A percentile compares a stretch with the other conserved stretches of the same genome.
Conservation (phyloP, 106 monocot genomes). For the Acorus gramineus region DNA sequence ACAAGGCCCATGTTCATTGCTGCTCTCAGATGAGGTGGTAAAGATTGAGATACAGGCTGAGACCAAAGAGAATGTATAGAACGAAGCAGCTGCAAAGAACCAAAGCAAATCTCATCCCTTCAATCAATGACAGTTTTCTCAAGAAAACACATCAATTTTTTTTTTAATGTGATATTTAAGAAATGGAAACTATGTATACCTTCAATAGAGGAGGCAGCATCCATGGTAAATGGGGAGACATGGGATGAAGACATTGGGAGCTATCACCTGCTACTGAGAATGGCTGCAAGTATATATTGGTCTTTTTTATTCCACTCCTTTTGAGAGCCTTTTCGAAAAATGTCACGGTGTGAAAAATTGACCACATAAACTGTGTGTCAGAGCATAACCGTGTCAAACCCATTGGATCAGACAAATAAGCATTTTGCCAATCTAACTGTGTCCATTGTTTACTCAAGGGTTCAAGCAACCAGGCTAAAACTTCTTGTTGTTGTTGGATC, state of each 20-base stretch:
- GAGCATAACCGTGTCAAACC: slow-evolving; percentile 52
- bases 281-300: slow-evolving; percentile 24
- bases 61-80: slow-evolving; percentile 85
- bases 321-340: slow-evolving; percentile 96
- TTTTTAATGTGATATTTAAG: no score
- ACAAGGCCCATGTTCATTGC: slow-evolving; percentile 62
- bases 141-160: no score
- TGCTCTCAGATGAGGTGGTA: slow-evolving; percentile 56
- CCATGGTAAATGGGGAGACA: slow-evolving; percentile 89
- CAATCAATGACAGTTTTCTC: background rate
- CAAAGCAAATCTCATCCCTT: background rate
- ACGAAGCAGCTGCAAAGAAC: slow-evolving; percentile 60
- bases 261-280: slow-evolving; percentile 13
- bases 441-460: slow-evolving; percentile 84
- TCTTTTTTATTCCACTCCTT: slow-evolving; percentile 76
- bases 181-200: slow-evolving; percentile 21
- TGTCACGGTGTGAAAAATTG: slow-evolving; percentile 75
- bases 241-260: slow-evolving; percentile 48
- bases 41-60: slow-evolving; percentile 44
- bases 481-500: slow-evolving; percentile 87
- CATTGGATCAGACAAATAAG: slow-evolving; percentile 66
- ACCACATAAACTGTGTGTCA: slow-evolving; percentile 83
- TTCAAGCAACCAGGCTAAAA: slow-evolving; percentile 86
- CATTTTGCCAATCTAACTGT: slow-evolving; percentile 83
- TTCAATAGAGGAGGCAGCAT: slow-evolving; percentile 87